Base-by-base conservation (phyloP, 2,329 filamentous ascomycete species). In the Ceratocystis lukuohia region DNA sequence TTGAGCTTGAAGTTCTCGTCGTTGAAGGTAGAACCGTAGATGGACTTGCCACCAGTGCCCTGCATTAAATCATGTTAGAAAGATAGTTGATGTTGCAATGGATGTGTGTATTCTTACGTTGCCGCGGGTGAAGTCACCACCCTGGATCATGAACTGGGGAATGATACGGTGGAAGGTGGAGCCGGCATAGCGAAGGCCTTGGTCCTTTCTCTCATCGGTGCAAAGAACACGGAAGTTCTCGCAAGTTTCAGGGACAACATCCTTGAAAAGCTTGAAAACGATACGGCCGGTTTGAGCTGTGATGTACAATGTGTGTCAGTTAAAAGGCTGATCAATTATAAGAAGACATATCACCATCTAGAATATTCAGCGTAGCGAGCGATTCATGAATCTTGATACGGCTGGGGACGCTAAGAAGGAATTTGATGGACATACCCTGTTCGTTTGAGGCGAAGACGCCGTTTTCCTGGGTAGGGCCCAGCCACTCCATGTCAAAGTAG, bases 111-210 rank as follows among this genome's bases (percentile, higher is more conserved):
- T 57, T 79, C 89, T 77, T 82, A 96, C 91, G 79, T 95, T 94
- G 75, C 86, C 85, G 75, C 88, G 88, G 79, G 91, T 95, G 82
- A 95, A 95, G 84, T 96, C 91, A 84, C 91, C 91, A 77, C 91
- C 91, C 84, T 96, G 91, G 73, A 96, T 87, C 91, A 96, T 96
- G 84, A 96, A 96, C 67, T 90, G 77, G 72, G 88, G 88, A 78
- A 96, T 96, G 78, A 96, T 87, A 73, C 91, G 90, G 84, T 96
- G 91, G 87, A 96, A 96, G 71, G 83, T 82, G 72, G 89, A 94
- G 75, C 84, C 85, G 77, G 84, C 78, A 83, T 95, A 96, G 72
- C 90, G 89, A 77, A 88, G 87, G 74, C 89, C 89, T 80, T 90
- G 84, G 80, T 90, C 84, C 81, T 89, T 83, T 72, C 82, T 85